phyloP scores from a whole-genome alignment of 345 rosid genomes.

The Rhizophora mangle region DNA sequence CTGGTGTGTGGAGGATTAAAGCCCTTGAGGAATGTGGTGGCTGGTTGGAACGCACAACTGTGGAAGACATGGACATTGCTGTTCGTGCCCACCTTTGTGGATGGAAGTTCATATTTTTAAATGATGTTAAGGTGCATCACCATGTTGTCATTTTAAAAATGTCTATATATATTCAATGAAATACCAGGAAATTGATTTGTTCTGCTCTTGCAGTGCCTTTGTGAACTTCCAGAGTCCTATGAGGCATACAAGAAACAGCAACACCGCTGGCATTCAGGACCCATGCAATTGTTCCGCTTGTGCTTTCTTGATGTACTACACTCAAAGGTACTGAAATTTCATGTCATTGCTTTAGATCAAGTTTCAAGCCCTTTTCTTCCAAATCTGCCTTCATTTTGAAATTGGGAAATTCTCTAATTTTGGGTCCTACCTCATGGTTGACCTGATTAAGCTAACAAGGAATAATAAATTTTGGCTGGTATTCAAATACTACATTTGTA shows the following conservation, averaged over 20 bases:
- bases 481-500: too few species aligned
- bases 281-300: constrained; percentile 85
- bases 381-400: too few species aligned
- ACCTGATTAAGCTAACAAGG: too few species aligned
- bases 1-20: constrained; percentile 90
- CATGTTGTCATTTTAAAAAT: constrained; percentile 2
- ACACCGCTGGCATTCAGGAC: constrained; percentile 98
- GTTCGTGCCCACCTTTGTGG: constrained; percentile 94
- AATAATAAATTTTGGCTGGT: too few species aligned
- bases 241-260: constrained; percentile 96
- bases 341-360: background rate
- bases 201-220: constrained; percentile 57
- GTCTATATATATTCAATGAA: background rate
- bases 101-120: constrained; percentile 83
- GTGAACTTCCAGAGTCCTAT: constrained; percentile 95
- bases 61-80: constrained; percentile 93
- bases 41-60: constrained; percentile 92
- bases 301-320: constrained; percentile 68
- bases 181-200: background rate
- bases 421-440: too few species aligned
- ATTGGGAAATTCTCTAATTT: too few species aligned
- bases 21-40: constrained; percentile 93
- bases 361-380: too few species aligned
- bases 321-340: constrained; percentile 54
- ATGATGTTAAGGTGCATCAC: constrained; percentile 69